Evolutionary conservation across 2,329 filamentous ascomycete genomes (phyloP).

Genomic region (Atkinsonella texensis): DNA sequence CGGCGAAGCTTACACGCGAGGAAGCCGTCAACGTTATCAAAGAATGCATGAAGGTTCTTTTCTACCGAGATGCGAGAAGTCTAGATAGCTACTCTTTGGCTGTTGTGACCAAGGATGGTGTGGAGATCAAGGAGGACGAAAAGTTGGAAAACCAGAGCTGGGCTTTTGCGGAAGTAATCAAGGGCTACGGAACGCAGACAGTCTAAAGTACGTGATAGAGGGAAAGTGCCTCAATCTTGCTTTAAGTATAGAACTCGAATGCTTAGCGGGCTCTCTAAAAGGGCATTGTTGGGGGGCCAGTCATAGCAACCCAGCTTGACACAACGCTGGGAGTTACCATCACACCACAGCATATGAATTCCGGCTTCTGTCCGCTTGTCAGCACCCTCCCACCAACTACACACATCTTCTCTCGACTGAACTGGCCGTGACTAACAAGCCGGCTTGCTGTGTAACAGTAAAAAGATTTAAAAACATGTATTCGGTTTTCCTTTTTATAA

Average conservation of each 20-base stretch:
- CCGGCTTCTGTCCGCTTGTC: no score
- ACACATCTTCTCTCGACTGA: not conserved
- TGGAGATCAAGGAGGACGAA: conserved; percentile 73
- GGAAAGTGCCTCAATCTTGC: not conserved
- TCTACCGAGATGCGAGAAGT: conserved; percentile 91
- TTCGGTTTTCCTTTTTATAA: no score
- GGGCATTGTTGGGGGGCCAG: not conserved
- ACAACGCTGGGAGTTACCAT: no score
- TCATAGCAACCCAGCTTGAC: no score
- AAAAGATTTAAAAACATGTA: not conserved
- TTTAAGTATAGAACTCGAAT: not conserved
- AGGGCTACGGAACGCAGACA: conserved; percentile 83
- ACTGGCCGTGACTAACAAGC: not conserved
- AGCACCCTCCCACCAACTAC: no score
- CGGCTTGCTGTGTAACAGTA: not conserved
- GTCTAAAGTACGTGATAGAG: conserved; percentile 19
- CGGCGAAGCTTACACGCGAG: conserved; percentile 60
- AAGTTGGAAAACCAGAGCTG: conserved; percentile 93
- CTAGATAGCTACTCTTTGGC: conserved; percentile 86
- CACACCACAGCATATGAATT: no score
- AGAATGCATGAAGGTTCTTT: conserved; percentile 97
- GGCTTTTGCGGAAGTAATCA: conserved; percentile 93
- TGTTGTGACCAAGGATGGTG: conserved; percentile 76
- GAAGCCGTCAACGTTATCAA: conserved; percentile 69
- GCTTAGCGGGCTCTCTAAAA: not conserved